These are phyloP conservation scores for Fraxinus velutina DNA, from an alignment of 305 asterid species.

Conservation along the genomic window DNA sequence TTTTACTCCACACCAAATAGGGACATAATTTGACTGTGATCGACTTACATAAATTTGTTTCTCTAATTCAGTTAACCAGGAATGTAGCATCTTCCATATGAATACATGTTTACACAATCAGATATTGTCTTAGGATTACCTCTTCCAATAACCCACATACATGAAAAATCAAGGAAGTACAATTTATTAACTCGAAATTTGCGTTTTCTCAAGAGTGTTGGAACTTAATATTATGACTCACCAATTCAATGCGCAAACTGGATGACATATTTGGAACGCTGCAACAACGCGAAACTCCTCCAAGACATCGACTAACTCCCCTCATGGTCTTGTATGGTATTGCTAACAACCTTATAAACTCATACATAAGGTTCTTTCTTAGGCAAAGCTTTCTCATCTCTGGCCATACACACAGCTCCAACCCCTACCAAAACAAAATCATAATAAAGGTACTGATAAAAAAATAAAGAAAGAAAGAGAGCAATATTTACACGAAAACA, in stretches of 20 bases:
- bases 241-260: constrained; percentile 80
- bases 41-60: not conserved
- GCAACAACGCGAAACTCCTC: constrained; percentile 75
- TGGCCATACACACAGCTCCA: constrained; percentile 82
- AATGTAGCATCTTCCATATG: not conserved
- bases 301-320: constrained; percentile 61
- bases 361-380: constrained; percentile 72
- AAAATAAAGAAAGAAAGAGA: not conserved
- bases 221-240: constrained; percentile 32
- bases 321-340: constrained; percentile 80
- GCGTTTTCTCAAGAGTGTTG: not conserved
- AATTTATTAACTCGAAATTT: not conserved
- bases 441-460: not conserved
- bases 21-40: not conserved
- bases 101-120: not conserved
- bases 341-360: constrained; percentile 68
- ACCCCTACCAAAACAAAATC: constrained; percentile 47
- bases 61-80: not conserved
- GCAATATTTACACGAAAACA: not conserved
- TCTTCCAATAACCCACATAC: not conserved
- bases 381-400: constrained; percentile 79
- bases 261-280: constrained; percentile 65
- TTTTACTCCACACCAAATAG: not conserved
- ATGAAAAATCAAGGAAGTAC: not conserved
- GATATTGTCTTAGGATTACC: not conserved